Percentiles rank a stretch among this genome's conserved stretches.
These are phyloP conservation scores for Cyberlindnera japonica DNA, from an alignment of 805 yeast species.

Conservation along the genomic window DNA sequence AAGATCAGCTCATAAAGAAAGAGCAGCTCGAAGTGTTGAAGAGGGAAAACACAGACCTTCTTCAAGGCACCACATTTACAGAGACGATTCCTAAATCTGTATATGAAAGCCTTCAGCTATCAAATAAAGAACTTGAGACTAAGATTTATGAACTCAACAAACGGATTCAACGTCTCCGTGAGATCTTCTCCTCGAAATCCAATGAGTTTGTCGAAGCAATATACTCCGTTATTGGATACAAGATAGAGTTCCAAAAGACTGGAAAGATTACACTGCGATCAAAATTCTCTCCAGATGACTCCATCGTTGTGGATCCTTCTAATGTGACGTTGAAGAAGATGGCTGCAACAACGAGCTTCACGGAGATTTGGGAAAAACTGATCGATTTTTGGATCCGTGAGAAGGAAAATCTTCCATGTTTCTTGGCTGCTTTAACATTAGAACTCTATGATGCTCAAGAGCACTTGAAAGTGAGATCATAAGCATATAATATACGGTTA, in stretches of 20 bases:
- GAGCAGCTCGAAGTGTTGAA: constrained; percentile 47
- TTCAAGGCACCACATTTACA: constrained; percentile 27
- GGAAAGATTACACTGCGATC: constrained; percentile 52
- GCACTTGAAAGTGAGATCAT: neutral
- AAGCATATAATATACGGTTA: no score
- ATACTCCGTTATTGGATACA: constrained; percentile 66
- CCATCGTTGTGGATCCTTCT: constrained; percentile 54
- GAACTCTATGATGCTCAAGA: constrained; percentile 42
- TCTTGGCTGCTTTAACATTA: constrained; percentile 69
- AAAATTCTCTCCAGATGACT: constrained; percentile 40
- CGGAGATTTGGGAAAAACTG: constrained; percentile 39
- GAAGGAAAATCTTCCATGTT: constrained; percentile 69
- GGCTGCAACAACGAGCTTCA: constrained; percentile 29
- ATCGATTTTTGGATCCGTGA: constrained; percentile 65
- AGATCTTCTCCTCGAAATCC: constrained; percentile 63
- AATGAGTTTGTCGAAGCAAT: constrained; percentile 66
- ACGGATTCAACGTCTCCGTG: constrained; percentile 46
- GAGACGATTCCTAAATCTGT: constrained; percentile 55
- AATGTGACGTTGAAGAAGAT: constrained; percentile 48
- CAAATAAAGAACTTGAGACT: constrained; percentile 43
- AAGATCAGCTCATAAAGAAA: constrained; percentile 58
- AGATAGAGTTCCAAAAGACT: constrained; percentile 60
- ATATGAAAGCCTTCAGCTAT: constrained; percentile 58
- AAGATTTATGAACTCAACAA: constrained; percentile 50
- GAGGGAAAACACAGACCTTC: constrained; percentile 55